A percentile compares a stretch with the other conserved stretches of the same genome.
These are phyloP conservation scores for Trichomonas gallinae DNA, from an alignment of 208 protist species.

Conservation along the genomic window DNA sequence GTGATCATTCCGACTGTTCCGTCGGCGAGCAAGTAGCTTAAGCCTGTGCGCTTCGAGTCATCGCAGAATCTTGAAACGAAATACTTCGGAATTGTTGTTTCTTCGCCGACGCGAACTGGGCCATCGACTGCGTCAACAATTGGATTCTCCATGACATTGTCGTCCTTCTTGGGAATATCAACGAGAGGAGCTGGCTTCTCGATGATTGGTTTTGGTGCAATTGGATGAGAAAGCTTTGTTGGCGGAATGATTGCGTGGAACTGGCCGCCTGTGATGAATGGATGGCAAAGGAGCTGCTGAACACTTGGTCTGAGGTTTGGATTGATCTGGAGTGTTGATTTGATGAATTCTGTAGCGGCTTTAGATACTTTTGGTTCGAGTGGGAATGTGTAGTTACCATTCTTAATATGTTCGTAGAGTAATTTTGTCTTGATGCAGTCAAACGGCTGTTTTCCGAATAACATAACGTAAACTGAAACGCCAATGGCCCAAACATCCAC, in stretches of 20 bases:
- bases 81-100: conserved; percentile 59
- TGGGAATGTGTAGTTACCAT: conserved; percentile 75
- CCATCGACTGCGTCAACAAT: neutral
- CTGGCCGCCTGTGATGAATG: conserved; percentile 55
- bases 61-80: conserved; percentile 9
- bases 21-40: conserved; percentile 79
- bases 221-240: neutral
- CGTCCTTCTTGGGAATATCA: neutral
- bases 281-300: conserved; percentile 60
- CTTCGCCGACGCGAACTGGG: neutral
- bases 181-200: neutral
- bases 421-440: conserved; percentile 78
- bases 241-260: neutral
- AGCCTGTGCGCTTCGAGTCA: conserved; percentile 72
- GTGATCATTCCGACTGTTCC: conserved; percentile 81
- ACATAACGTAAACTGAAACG: conserved; percentile 67
- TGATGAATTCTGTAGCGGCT: conserved; percentile 64
- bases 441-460: conserved; percentile 85
- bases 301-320: conserved; percentile 61
- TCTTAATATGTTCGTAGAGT: conserved; percentile 77
- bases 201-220: neutral
- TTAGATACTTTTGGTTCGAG: conserved; percentile 49
- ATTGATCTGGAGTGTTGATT: conserved; percentile 52
- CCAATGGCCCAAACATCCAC: conserved; percentile 91
- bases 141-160: neutral